phyloP scores from a whole-genome alignment of 2,329 filamentous ascomycete genomes.

The Truncatella angustata region DNA sequence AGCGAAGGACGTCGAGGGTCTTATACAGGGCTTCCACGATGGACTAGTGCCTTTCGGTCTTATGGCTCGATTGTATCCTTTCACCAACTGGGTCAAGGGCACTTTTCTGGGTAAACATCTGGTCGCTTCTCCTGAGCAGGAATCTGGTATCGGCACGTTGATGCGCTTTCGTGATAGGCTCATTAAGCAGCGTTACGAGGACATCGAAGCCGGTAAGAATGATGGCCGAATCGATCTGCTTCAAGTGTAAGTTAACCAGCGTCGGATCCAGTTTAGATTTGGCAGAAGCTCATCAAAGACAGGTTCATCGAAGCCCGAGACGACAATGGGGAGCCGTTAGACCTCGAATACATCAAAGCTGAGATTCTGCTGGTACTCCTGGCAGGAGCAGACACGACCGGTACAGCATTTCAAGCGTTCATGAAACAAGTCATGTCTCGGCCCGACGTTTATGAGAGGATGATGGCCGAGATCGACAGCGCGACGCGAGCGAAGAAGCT shows the following conservation, averaged over 20 bases:
- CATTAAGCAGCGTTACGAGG: slow-evolving; percentile 44
- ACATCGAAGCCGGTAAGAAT: slow-evolving; percentile 44
- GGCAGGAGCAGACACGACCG: slow-evolving; percentile 52
- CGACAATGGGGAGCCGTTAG: slow-evolving; percentile 42
- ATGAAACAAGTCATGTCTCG: slow-evolving; percentile 40
- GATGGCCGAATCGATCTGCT: slow-evolving; percentile 48
- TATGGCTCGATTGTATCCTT: slow-evolving; percentile 50
- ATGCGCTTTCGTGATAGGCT: slow-evolving; percentile 58
- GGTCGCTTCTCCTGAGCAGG: slow-evolving; percentile 50
- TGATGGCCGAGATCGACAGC: slow-evolving; percentile 45
- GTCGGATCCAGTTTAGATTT: too few relatives aligned
- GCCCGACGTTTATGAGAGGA: slow-evolving; percentile 38
- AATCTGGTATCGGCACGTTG: slow-evolving; percentile 52
- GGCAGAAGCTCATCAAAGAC: too few relatives aligned
- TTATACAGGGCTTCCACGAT: slow-evolving; percentile 55
- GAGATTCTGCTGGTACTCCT: slow-evolving; percentile 51
- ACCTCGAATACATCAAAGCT: slow-evolving; percentile 50
- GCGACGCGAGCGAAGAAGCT: slow-evolving; percentile 31
- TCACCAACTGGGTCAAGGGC: slow-evolving; percentile 53
- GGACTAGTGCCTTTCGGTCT: slow-evolving; percentile 49
- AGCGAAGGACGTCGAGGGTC: slow-evolving; percentile 48
- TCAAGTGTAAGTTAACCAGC: slow-evolving; percentile 44
- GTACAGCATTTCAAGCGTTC: slow-evolving; percentile 47
- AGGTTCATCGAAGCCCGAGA: slow-evolving; percentile 43
- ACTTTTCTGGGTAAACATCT: slow-evolving; percentile 51